Base-by-base conservation (phyloP, 1,139 yeast species). In the Lodderomyces margitis region DNA sequence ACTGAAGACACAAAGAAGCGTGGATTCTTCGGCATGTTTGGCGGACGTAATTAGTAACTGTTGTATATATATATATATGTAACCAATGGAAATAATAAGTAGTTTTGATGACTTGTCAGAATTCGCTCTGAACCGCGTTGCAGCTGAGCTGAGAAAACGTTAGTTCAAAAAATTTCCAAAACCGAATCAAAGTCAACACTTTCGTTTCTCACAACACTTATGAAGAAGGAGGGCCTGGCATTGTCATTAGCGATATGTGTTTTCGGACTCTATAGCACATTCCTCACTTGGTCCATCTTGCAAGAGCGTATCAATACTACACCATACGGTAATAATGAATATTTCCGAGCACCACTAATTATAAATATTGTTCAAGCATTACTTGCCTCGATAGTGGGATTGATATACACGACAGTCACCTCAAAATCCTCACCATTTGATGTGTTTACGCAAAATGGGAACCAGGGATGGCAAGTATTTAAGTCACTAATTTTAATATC, bases 231-330 rank as follows among this genome's bases (percentile, higher is more conserved):
- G 20, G 58, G 61, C 16, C 59, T 54, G 59, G 49, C 47, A 8
- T n/a, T 56, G 14, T 64, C 72, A 20, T 66, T 84, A 31, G 49
- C 74, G 0, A 49, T 76, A 8, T 85, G 91, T 54, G 80, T 85
- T 0, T 51, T 64, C 1, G 96, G 96, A 0, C 85, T 92, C 36
- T 92, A 91, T 56, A 81, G 79, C 1, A 83, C 96, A 31, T 92
- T 92, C 55, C 65, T 92, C 28, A 75, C 92, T 2, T 92, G 98
- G 98, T 91, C 96, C 0, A 74, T 87, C 28, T 74, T 91, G 12
- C 98, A 92, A 57, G 98, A 92, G 59, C 81, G 94, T 40, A 80
- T 92, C 50, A 78, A 89, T 21, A 81, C 94, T 3, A 83, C 83
- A 38, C 80, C 87, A 4, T 89, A 89, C 62, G 89, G 87, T 1